Conservation (phyloP, 2,329 filamentous ascomycete genomes). For the Leptographium lundbergii region DNA sequence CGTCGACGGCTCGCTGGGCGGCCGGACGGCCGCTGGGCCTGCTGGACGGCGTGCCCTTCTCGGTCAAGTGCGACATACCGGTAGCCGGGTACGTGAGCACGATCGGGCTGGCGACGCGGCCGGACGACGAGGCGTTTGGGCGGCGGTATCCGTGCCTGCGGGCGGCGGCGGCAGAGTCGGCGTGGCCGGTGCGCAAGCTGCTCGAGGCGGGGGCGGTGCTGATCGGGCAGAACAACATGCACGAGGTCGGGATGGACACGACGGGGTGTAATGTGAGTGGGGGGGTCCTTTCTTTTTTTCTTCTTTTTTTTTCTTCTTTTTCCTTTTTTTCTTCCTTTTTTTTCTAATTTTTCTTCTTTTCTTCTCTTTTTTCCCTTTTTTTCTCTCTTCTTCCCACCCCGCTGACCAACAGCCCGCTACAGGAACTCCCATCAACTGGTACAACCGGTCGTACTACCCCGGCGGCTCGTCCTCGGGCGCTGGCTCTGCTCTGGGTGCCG, state of each 20-base stretch:
- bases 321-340: no score
- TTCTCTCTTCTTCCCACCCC: no score
- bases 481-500: conserved; percentile 55
- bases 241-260: conserved; percentile 68
- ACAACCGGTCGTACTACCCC: conserved; percentile 64
- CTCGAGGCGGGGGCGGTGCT: conserved; percentile 64
- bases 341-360: no score
- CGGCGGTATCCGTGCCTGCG: conserved; percentile 38
- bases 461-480: conserved; percentile 72
- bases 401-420: conserved; percentile 33
- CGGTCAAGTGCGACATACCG: conserved; percentile 70
- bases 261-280: conserved; percentile 61
- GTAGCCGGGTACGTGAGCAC: conserved; percentile 58
- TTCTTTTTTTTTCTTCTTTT: no score
- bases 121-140: conserved; percentile 21
- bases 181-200: conserved; percentile 59
- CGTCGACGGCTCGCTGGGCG: conserved; percentile 61
- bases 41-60: conserved; percentile 72
- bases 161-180: conserved; percentile 38
- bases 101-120: conserved; percentile 43
- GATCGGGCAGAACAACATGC: conserved; percentile 68
- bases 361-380: no score
- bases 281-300: neutral
- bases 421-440: conserved; percentile 67
- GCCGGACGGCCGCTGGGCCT: conserved; percentile 51